Percentiles rank a stretch among this genome's conserved stretches.
Conservation (phyloP, 1,284 basidiomycete species). For the Takashimella koratensis region DNA sequence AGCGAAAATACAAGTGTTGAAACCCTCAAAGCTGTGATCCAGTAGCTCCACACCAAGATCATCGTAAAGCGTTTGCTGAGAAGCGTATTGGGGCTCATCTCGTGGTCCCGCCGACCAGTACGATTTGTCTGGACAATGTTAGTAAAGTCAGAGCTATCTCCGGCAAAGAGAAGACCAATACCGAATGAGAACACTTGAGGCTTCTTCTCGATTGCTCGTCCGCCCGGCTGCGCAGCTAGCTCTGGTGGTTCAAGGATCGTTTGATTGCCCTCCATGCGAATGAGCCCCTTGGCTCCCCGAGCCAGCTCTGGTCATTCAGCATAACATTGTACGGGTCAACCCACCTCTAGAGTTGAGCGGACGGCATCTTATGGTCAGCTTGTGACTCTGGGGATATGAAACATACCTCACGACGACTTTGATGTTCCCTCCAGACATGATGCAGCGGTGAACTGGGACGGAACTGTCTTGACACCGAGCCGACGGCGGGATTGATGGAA, state of each 20-base stretch:
- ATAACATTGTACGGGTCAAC: conserved; percentile 33
- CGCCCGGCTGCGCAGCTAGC: conserved; percentile 18
- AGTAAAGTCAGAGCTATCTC: no score
- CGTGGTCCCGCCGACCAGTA: conserved; percentile 90
- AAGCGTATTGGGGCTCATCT: conserved; percentile 83
- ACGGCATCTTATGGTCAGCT: conserved; percentile 62
- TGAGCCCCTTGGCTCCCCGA: conserved; percentile 83
- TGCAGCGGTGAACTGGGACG: background rate
- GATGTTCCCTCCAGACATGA: conserved; percentile 71
- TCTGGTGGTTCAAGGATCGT: conserved; percentile 88
- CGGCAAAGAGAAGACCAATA: no score
- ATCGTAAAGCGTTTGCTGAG: conserved; percentile 88
- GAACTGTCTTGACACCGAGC: no score
- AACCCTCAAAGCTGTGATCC: conserved; percentile 92
- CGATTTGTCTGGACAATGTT: conserved; percentile 82
- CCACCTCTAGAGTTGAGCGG: conserved; percentile 87
- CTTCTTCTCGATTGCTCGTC: conserved; percentile 77
- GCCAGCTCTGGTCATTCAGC: conserved; percentile 64
- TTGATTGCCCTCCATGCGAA: conserved; percentile 87
- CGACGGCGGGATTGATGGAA: no score
- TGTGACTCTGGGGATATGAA: background rate
- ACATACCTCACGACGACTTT: conserved; percentile 73
- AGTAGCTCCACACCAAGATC: conserved; percentile 92
- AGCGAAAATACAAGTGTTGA: conserved; percentile 96
- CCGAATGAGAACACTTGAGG: conserved; percentile 79